Base-by-base conservation (phyloP, 371 early-diverging fungal species). In the Nematocida ironsii region DNA sequence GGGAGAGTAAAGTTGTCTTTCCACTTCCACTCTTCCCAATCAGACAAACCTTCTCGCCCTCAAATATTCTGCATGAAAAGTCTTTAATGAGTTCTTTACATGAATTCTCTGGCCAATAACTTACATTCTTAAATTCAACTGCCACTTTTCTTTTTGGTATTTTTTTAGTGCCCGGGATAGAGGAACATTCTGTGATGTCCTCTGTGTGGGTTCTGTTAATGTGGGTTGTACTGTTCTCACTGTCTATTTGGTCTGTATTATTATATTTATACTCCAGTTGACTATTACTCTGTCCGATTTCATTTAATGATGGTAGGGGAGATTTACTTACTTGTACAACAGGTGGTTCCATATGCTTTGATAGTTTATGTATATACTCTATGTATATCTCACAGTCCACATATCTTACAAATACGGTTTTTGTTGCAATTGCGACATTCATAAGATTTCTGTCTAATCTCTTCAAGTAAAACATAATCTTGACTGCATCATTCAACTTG, bases 1-100 rank as follows among this genome's bases (percentile, higher is more conserved):
- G 89, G 75, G 84, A 91, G 58, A 99, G 83, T 48, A 98, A 89
- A 7, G 97, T 97, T 11, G 95, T 94, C 89, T 99, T 99, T 84
- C 99, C 98, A 76, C 92, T 91, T 90, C 99, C 99, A 90, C 97
- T 99, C 83, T 92, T 91, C 80, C 99, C 99, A 18, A 96, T 92
- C 18, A 99, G 90, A 86, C 89, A 42, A 92, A 90, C n/a, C 33
- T 87, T 87, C 40, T 86, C 85, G 1, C 90, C 90, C 50, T 83
- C 83, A 5, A 85, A 85, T 52, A 92, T 91, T 52, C 89, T 85
- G 39, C 94, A 85, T 72, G 90, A 89, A 76, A 95, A 84, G 42
- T 92, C 91, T 20, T 90, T 89, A 72, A 94, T 91, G 54, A 95
- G 90, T 57, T 87, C 85, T 56, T 86, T 86, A 13, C 84, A 84